Percentiles rank a stretch among this genome's conserved stretches.
Evolutionary conservation across 2,329 filamentous ascomycete genomes (phyloP).

Genomic region (Beauveria bassiana): DNA sequence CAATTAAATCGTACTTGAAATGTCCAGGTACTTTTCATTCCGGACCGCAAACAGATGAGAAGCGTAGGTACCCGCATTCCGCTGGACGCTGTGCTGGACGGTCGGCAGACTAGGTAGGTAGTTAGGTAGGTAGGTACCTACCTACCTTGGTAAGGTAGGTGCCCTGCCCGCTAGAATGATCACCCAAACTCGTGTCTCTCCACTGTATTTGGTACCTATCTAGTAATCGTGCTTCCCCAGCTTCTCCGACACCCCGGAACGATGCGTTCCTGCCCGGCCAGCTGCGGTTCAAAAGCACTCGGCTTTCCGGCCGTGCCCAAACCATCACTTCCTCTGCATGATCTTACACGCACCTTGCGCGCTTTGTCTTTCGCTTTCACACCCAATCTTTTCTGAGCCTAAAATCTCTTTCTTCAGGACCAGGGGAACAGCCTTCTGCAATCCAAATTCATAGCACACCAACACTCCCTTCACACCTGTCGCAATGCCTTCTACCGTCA

Average conservation of each 20-base stretch:
- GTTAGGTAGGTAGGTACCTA: too few species aligned
- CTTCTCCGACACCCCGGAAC: conserved; percentile 2
- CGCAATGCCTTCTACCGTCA: conserved; percentile 43
- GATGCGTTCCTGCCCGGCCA: conserved; percentile 6
- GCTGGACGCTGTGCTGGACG: background rate
- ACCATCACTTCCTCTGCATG: background rate
- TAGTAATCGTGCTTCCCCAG: background rate
- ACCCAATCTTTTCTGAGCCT: background rate
- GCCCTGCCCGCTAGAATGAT: background rate
- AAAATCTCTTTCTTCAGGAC: background rate
- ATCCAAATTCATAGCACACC: background rate
- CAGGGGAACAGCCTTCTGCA: background rate
- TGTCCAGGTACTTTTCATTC: background rate
- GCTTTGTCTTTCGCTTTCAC: background rate
- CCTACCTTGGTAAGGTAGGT: background rate
- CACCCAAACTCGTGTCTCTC: background rate
- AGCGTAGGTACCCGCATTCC: conserved; percentile 2
- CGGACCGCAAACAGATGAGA: background rate
- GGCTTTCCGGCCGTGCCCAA: conserved; percentile 6
- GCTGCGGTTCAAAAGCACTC: conserved; percentile 7
- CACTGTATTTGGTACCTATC: background rate
- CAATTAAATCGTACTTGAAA: background rate
- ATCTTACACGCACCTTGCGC: background rate
- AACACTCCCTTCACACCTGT: background rate
- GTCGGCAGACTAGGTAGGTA: background rate